These are phyloP conservation scores for Aspergillus quadrilineatus DNA, from an alignment of 2,329 filamentous ascomycete genomes.

Conservation along the genomic window DNA sequence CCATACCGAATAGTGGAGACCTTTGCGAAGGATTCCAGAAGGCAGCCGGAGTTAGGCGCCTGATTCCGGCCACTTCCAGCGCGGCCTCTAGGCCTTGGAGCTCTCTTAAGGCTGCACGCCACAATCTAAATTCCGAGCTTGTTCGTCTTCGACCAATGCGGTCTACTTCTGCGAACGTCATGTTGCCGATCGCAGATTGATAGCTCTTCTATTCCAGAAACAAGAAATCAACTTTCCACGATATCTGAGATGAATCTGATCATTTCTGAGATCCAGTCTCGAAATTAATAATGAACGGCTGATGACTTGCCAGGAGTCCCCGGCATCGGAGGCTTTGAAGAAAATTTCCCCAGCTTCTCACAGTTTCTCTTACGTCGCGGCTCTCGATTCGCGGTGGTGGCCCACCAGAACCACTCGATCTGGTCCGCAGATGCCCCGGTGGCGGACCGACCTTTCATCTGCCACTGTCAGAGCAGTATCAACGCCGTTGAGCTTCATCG, in stretches of 20 bases:
- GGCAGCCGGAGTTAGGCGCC: neutral
- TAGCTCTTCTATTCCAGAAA: neutral
- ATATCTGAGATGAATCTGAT: neutral
- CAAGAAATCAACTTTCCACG: neutral
- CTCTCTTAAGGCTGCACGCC: neutral
- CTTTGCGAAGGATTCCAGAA: neutral
- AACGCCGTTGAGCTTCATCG: neutral
- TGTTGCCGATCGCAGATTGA: slow-evolving; percentile 1
- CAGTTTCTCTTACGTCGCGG: slow-evolving; percentile 24
- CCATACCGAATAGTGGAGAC: neutral
- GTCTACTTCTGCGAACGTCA: neutral
- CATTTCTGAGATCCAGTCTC: neutral
- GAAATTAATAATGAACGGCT: slow-evolving; percentile 4
- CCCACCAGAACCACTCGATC: slow-evolving; percentile 19
- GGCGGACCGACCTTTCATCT: slow-evolving; percentile 9
- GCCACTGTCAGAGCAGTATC: neutral
- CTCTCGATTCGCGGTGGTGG: slow-evolving; percentile 19
- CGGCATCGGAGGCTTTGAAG: slow-evolving; percentile 13
- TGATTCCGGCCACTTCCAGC: neutral
- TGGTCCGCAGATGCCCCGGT: slow-evolving; percentile 10
- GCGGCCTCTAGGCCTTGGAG: neutral
- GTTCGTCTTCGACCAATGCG: slow-evolving; percentile 1
- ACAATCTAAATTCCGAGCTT: slow-evolving; percentile 7
- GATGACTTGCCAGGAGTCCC: neutral
- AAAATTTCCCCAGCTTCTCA: slow-evolving; percentile 21